Evolutionary conservation across 306 rosid species (phyloP).

Genomic region (Rosa multiflora): DNA sequence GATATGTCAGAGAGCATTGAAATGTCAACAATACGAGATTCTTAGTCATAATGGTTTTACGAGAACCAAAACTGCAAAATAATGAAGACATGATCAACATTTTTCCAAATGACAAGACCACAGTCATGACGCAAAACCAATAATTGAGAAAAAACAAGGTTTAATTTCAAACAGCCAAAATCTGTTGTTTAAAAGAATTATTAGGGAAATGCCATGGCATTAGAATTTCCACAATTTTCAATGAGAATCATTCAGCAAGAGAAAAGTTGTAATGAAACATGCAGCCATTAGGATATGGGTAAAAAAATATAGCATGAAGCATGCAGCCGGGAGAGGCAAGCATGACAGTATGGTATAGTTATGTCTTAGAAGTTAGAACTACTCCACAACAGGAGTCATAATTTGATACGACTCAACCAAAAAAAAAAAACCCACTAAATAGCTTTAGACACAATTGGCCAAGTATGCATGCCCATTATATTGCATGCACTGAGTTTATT

Average conservation of each 20-base stretch:
- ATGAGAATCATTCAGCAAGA: not conserved
- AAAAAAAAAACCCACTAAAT: not conserved
- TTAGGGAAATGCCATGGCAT: not conserved
- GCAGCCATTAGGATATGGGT: not conserved
- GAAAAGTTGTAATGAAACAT: not conserved
- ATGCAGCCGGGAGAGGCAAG: not conserved
- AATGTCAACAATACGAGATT: constrained; percentile 18
- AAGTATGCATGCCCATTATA: not conserved
- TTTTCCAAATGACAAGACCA: not conserved
- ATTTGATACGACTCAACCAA: not conserved
- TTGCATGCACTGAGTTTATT: not conserved
- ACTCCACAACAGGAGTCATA: not conserved
- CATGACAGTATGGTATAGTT: not conserved
- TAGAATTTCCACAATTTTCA: not conserved
- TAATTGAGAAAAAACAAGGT: not conserved
- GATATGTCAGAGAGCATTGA: constrained; percentile 18
- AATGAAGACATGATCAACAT: not conserved
- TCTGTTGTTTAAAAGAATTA: not conserved
- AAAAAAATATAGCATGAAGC: not conserved
- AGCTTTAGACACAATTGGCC: not conserved
- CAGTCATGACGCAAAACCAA: not conserved
- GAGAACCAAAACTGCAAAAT: constrained; percentile 18
- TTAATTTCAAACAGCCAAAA: constrained; percentile 11
- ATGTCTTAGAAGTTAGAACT: not conserved
- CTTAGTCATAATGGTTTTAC: constrained; percentile 4